Evolutionary conservation across 768 basidiomycete species (phyloP), one percentile per base, ranked within the genome.

Genomic region (Leccinum subgranulosum): DNA sequence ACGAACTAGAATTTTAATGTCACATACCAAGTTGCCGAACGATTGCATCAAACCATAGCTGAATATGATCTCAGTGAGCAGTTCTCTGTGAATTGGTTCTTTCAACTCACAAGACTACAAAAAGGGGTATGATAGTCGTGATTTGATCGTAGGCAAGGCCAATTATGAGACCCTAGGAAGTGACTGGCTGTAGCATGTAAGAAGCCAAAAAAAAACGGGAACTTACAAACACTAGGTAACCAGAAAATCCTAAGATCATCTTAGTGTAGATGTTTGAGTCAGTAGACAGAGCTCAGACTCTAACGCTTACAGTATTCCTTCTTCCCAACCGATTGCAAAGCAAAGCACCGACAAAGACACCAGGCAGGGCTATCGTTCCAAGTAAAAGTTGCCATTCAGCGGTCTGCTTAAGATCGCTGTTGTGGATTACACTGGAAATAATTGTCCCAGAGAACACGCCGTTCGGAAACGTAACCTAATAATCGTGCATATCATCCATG

Each of bases 41-140:
- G 83, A 86, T 62, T 87, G 84, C 86, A 89, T 86, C 54, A 87
- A 72, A 3, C 84, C 88, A 67, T 87, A 89, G 61, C 84, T 85
- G 56, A 7, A 51, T 49, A 41, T 11, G 8, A 34, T 33, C 11
- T n/a, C 7, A 36, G 17, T 58, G 25, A 63, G 50, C n/a, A 47
- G 59, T 19, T 14, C 46, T 31, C 51, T 34, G 36, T 47, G 31
- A 28, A 29, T 28, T 28, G 25, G 36, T 45, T 33, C 33, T 1
- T 10, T 14, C 6, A 6, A 70, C 82, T 65, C 64, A 86, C 84
- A 90, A 83, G 58, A 90, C 71, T 51, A 90, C 78, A 64, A 91
- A 91, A 9, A 84, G 76, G 5, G 83, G 84, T 41, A 81, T 78
- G 27, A 85, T 84, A 21, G 78, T 75, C 17, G 81, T 85, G 51